phyloP scores from a whole-genome alignment of 1,284 basidiomycete species.

The Tausonia pullulans region DNA sequence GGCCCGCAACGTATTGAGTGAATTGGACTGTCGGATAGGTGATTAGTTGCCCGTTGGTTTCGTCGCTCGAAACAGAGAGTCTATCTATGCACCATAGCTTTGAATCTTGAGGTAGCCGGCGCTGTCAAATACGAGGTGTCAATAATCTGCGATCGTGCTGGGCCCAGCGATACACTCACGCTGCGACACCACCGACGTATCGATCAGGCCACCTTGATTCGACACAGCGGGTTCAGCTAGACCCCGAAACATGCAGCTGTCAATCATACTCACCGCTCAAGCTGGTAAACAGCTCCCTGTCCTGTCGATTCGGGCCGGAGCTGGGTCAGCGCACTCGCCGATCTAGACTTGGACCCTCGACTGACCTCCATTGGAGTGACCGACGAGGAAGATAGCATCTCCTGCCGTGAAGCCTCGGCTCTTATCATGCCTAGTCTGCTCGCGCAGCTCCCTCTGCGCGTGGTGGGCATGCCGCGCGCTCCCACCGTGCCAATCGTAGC shows the following conservation, averaged over 20 bases:
- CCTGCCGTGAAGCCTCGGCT: neutral
- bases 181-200: constrained; percentile 40
- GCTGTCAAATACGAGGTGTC: constrained; percentile 21
- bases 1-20: constrained; percentile 46
- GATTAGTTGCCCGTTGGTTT: too few relatives aligned
- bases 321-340: neutral
- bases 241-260: too few relatives aligned
- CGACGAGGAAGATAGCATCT: constrained; percentile 42
- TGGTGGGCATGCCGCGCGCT: neutral
- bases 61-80: too few relatives aligned
- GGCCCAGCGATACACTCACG: constrained; percentile 14
- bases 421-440: neutral
- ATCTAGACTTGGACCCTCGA: neutral
- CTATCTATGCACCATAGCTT: constrained; percentile 41
- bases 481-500: constrained; percentile 34
- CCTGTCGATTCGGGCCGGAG: neutral
- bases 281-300: constrained; percentile 73
- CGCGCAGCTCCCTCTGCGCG: neutral
- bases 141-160: neutral
- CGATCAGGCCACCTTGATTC: constrained; percentile 48
- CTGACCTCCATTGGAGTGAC: constrained; percentile 81
- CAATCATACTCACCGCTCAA: constrained; percentile 41
- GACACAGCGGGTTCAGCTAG: too few relatives aligned
- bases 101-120: constrained; percentile 74
- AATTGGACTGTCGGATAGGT: constrained; percentile 43